Base-by-base conservation (phyloP, 2,329 filamentous ascomycete genomes). In the Xylariaceae sp. region DNA sequence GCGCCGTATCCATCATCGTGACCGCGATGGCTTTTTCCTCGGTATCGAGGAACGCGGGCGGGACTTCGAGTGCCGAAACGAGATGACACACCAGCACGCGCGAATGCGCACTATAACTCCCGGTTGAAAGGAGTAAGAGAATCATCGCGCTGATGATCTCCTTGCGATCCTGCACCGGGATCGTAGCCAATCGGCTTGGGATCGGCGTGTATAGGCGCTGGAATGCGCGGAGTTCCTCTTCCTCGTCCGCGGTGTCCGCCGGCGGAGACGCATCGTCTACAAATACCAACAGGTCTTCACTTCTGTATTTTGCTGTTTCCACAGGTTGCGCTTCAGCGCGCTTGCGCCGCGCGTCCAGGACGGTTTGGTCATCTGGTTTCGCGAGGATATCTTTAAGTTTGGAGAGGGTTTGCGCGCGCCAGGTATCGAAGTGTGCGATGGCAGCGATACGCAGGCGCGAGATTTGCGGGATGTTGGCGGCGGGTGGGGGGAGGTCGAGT, bases 71-170 rank as follows among this genome's bases (percentile, higher is more conserved):
- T 2, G 87, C 85, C 0, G 87, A 88, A 0, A 87, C 79, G 4
- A 92, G 77, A 62, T 88, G 82, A 35, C 90, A 79, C 9, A 89
- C 77, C 35, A 94, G 72, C 1, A 86, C 79, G 8, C 90, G 81
- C 1, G 89, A 90, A 70, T 91, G 82, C 3, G 88, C 88, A 18
- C 84, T 86, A 71, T 94, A 94, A 62, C 86, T 85, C 42, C 91
- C 87, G 1, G 88, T 78, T 8, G 87, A 88, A 2, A 94, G 77
- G 5, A 92, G 37, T 0, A 42, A 2, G 37, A 42, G 37, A 13
- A 42, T 42, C 37, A 42, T 42, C 9, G 37, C 37, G 37, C 37
- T 42, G 9, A 42, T 9, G 9, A 42, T 13, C 9, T 42, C 37
- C 9, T 42, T 9, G 1, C 37, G 37, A 8, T 42, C 37, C 3